Evolutionary conservation across 2,329 filamentous ascomycete genomes (phyloP), one percentile per base, ranked within the genome.

Genomic region (Fusarium nematophilum): DNA sequence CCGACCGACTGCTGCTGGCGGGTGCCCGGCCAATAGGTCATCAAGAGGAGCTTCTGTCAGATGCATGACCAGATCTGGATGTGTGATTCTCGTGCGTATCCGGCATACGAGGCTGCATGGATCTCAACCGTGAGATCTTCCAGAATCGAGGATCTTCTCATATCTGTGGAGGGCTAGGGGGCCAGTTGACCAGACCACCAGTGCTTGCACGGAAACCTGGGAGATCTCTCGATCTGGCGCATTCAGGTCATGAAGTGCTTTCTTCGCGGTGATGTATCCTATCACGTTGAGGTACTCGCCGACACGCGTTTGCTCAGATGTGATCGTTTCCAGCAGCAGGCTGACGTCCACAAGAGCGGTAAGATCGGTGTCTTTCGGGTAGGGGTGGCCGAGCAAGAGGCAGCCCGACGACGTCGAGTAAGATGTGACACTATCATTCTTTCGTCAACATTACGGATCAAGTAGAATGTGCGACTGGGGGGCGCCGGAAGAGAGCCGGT

Each of bases 201-300:
- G 73, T 1, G 91, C 92, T 70, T 97, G 91, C 14, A 97, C 79
- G 52, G 77, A 70, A 23, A 82, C 74, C 47, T 60, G 59, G 13
- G 62, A 53, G 42, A 53, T 42, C 53, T 57, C 47, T 56, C 26
- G 50, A 13, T 48, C 38, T 18, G 57, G 40, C 18, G 31, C 45
- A 40, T 59, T 52, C 39, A 53, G 37, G 17, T 45, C 36, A 39
- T 44, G 46, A 15, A 40, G 29, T 37, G 47, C 36, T 9, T 61
- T 57, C 47, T 62, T 65, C n/a, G 64, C 52, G 15, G 79, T 82
- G 48, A 93, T 80, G 72, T 96, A 96, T 6, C 93, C 94, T 63
- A 97, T 85, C 4, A 97, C 83, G 72, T 97, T 96, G 43, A 97
- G 76, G 93, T 93, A 97, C 56, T 89, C 83, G n/a, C 94, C 94